A percentile compares a stretch with the other conserved stretches of the same genome.
These are phyloP conservation scores for Garcia nutans DNA, from an alignment of 345 rosid genomes.

Conservation along the genomic window DNA sequence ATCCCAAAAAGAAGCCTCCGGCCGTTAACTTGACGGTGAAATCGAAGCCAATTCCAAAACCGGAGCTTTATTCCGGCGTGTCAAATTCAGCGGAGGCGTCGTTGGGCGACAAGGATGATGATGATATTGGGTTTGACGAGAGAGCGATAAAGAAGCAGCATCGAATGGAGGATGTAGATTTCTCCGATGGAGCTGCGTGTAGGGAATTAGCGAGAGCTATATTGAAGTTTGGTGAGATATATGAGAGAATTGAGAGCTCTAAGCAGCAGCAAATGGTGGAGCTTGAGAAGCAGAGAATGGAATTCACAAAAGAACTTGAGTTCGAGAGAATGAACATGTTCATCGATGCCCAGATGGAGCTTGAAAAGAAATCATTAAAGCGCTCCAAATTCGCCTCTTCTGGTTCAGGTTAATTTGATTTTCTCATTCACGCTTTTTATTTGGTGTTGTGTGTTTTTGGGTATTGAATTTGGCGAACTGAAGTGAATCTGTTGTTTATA, in stretches of 20 bases:
- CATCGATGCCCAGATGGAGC: slow-evolving; percentile 21
- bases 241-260: slow-evolving; percentile 26
- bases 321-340: slow-evolving; percentile 26
- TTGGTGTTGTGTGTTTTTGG: not conserved
- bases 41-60: slow-evolving; percentile 4
- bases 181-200: slow-evolving; percentile 25
- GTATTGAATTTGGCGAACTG: not conserved
- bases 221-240: slow-evolving; percentile 28
- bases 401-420: slow-evolving; percentile 12
- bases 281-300: slow-evolving; percentile 35
- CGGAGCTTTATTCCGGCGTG: not conserved
- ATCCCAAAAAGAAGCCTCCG: not conserved
- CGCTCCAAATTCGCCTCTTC: slow-evolving; percentile 5
- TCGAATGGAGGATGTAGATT: slow-evolving; percentile 22
- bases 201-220: slow-evolving; percentile 29
- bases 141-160: slow-evolving; percentile 25
- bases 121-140: slow-evolving; percentile 20
- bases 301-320: slow-evolving; percentile 31
- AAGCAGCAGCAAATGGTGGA: slow-evolving; percentile 29
- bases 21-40: slow-evolving; percentile 5
- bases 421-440: not conserved
- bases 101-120: slow-evolving; percentile 10
- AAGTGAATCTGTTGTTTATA: not conserved
- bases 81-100: slow-evolving; percentile 11
- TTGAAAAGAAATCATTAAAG: not conserved